These are phyloP conservation scores for Platanus orientalis DNA, from an alignment of 164 flowering plant genomes.

Conservation along the genomic window DNA sequence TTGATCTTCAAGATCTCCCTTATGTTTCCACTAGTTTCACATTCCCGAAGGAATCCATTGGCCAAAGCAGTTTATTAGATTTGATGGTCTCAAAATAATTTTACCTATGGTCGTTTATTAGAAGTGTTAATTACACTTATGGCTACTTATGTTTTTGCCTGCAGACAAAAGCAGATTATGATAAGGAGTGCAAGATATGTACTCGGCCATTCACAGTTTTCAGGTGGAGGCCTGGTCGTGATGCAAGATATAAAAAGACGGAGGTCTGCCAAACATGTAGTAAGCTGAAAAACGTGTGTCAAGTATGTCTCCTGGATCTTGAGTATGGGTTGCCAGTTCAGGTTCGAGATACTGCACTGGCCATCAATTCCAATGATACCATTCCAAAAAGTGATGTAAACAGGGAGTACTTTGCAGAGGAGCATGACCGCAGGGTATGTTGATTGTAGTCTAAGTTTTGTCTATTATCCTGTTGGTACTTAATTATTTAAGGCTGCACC, in stretches of 20 bases:
- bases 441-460: not conserved
- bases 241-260: slow-evolving; percentile 83
- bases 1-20: too few relatives aligned
- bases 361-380: slow-evolving; percentile 73
- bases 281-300: slow-evolving; percentile 94
- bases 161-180: slow-evolving; percentile 83
- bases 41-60: too few relatives aligned
- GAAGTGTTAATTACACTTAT: not conserved
- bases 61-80: too few relatives aligned
- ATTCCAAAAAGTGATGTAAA: slow-evolving; percentile 98
- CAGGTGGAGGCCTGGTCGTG: slow-evolving; percentile 97
- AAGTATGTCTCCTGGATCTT: slow-evolving; percentile 91
- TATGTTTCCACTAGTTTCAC: too few relatives aligned
- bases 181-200: slow-evolving; percentile 95
- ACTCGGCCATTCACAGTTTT: slow-evolving; percentile 93
- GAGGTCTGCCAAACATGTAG: slow-evolving; percentile 94
- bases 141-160: not conserved
- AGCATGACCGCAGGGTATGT: slow-evolving; percentile 92
- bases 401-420: slow-evolving; percentile 92
- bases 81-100: not conserved
- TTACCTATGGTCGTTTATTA: too few relatives aligned
- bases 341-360: slow-evolving; percentile 88
- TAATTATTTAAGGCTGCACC: too few relatives aligned
- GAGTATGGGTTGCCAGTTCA: slow-evolving; percentile 97
- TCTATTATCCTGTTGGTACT: too few relatives aligned